Percentiles rank a stretch among this genome's conserved stretches.
These are phyloP conservation scores for Phoma sp. DNA, from an alignment of 2,329 filamentous ascomycete species.

Conservation along the genomic window DNA sequence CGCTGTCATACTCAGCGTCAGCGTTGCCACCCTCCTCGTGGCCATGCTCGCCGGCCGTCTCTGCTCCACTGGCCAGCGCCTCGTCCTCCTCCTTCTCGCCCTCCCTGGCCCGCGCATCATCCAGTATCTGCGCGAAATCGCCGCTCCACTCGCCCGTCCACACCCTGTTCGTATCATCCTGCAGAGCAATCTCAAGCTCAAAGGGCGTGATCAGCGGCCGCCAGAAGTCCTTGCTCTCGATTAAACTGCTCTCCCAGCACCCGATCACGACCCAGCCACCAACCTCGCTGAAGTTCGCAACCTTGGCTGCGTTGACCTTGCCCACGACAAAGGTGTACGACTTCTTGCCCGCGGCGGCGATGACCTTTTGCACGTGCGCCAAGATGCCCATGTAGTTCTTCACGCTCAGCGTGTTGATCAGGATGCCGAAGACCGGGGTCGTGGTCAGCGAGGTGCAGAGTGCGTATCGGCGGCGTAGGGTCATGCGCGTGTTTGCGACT, in stretches of 20 bases:
- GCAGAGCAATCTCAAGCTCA: slow-evolving; percentile 80
- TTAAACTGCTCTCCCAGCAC: slow-evolving; percentile 94
- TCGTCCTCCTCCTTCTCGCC: slow-evolving; percentile 62
- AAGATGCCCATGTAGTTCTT: slow-evolving; percentile 87
- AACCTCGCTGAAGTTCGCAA: slow-evolving; percentile 95
- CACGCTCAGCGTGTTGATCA: slow-evolving; percentile 94
- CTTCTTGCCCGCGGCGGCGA: slow-evolving; percentile 85
- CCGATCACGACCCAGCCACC: slow-evolving; percentile 97
- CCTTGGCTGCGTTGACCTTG: slow-evolving; percentile 92
- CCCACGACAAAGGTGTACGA: slow-evolving; percentile 95
- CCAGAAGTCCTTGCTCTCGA: slow-evolving; percentile 90
- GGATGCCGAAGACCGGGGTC: slow-evolving; percentile 84
- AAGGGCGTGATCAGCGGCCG: slow-evolving; percentile 93
- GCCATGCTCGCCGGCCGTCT: neutral
- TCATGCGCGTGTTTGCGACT: slow-evolving; percentile 59
- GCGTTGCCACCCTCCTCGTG: slow-evolving; percentile 18
- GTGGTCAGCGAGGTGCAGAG: slow-evolving; percentile 81
- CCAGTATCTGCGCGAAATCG: slow-evolving; percentile 75
- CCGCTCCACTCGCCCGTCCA: slow-evolving; percentile 92
- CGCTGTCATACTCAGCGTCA: slow-evolving; percentile 67
- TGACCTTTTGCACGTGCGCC: slow-evolving; percentile 72
- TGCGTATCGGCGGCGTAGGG: slow-evolving; percentile 85
- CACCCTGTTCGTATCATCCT: slow-evolving; percentile 74
- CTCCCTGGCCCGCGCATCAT: slow-evolving; percentile 24
- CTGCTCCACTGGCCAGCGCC: slow-evolving; percentile 46